Evolutionary conservation across 495 filamentous ascomycete species (phyloP), one percentile per base, ranked within the genome.

Genomic region (Sporormia fimetaria): DNA sequence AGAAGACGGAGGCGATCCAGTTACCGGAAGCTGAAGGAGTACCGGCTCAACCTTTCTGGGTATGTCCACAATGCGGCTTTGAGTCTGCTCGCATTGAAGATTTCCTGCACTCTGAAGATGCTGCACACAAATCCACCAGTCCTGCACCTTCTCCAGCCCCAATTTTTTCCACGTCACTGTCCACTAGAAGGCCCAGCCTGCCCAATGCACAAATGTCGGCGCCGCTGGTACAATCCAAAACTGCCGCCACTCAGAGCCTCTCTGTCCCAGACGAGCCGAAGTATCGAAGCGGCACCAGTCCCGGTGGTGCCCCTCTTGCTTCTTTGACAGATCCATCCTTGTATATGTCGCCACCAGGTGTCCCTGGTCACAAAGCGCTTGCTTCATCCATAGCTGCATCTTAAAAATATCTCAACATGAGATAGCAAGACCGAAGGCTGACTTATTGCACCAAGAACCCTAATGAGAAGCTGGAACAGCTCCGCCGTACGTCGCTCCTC

Each of bases 21-120:
- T 66, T 92, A 40, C 81, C 82, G 33, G 61, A 62, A 37, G 87
- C 85, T 15, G 76, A 81, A 61, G 84, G 84, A 31, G 83, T 93
- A 39, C 83, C 84, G 42, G 69, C 72, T 57, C 87, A 93, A 66
- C 68, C 71, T 50, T 83, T 92, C 41, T 94, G 87, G 87, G 84
- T 87, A 78, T 75, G 81, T 81, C 62, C 74, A 58, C 71, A 73
- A 60, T 63, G 56, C 65, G 55, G 51, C 6, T 57, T 57, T 42
- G 39, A 37, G 9, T 52, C 53, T 49, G 15, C 28, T 35, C 40
- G 27, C 42, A 26, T 41, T 45, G 24, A 36, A 43, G 44, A 42
- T 28, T 56, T 56, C 41, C 35, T 21, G 24, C 47, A 36, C 38
- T 22, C 18, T 17, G 22, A n/a, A n/a, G n/a, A n/a, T n/a, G n/a